Base-by-base conservation (phyloP, 371 early-diverging fungal genomes). In the Dichotomocladium elegans region DNA sequence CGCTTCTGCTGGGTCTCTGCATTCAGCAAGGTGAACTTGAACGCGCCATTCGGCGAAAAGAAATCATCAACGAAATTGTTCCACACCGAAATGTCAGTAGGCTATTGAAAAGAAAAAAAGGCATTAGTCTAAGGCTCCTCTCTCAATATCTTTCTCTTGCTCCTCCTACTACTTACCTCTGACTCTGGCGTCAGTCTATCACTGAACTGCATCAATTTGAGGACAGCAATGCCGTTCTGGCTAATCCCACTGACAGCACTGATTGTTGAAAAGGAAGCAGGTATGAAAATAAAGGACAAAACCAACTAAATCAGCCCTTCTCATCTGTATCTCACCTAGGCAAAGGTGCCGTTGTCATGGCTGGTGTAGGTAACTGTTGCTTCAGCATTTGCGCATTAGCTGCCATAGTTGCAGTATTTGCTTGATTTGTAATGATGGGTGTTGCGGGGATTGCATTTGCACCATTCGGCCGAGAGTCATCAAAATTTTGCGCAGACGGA, bases 181-280 rank as follows among this genome's bases (percentile, higher is more conserved):
- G 47, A 57, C 8, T 59, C 66, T 25, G 74, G 74, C 47, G 57
- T 64, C 9, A 74, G 41, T 42, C 67, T 61, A 37, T 74, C 74
- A 41, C 66, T 71, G 59, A 74, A 69, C 43, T 74, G 71, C 49
- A 74, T 50, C 41, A 74, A 30, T 31, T 71, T 68, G 31, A 74
- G 54, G 7, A 74, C 74, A 28, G 71, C 74, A 37, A 17, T n/a
- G 37, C 37, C 37, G 5, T n/a, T 21, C 28, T 66, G 64, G 19
- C 71, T 71, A 22, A 54, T 59, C 10, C 37, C 19, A 28, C 45
- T 28, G 11, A 41, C 41, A 6, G 43, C 47, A 24, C 42, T 47
- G 25, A 46, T 37, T 3, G 12, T 28, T 15, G 41, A 22, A 34
- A 35, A 35, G 30, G 35, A 52, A 52, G 17, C 41, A 9, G 19